These are phyloP conservation scores for Hymenoscyphus infarciens DNA, from an alignment of 2,329 filamentous ascomycete species.

Conservation along the genomic window DNA sequence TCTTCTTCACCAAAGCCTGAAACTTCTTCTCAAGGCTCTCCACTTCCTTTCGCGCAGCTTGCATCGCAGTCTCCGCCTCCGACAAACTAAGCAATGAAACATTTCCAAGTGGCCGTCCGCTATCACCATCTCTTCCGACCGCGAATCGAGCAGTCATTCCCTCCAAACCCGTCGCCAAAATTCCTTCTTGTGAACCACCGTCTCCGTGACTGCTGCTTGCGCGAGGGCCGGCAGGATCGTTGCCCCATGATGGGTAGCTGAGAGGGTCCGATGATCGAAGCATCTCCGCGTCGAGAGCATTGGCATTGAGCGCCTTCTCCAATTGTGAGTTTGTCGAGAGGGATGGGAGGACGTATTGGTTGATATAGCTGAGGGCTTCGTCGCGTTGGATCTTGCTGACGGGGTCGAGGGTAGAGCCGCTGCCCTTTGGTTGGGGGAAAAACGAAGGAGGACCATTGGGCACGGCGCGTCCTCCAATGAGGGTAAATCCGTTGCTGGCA, in stretches of 20 bases:
- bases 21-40: slow-evolving; percentile 61
- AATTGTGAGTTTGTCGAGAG: slow-evolving; percentile 35
- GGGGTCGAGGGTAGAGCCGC: slow-evolving; percentile 48
- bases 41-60: slow-evolving; percentile 53
- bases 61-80: slow-evolving; percentile 56
- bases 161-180: slow-evolving; percentile 32
- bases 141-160: slow-evolving; percentile 35
- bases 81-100: slow-evolving; percentile 56
- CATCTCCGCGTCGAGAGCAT: slow-evolving; percentile 32
- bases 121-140: slow-evolving; percentile 29
- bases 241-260: slow-evolving; percentile 31
- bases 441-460: slow-evolving; percentile 61
- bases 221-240: slow-evolving; percentile 23
- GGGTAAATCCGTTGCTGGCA: slow-evolving; percentile 53
- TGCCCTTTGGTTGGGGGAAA: slow-evolving; percentile 46
- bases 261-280: slow-evolving; percentile 27
- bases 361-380: slow-evolving; percentile 65
- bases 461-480: slow-evolving; percentile 62
- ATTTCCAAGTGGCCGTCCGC: slow-evolving; percentile 31
- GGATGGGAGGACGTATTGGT: slow-evolving; percentile 61
- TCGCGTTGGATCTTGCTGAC: slow-evolving; percentile 64
- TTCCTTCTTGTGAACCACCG: slow-evolving; percentile 27
- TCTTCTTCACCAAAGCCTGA: slow-evolving; percentile 57
- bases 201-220: slow-evolving; percentile 23
- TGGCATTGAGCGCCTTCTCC: slow-evolving; percentile 36